Evolutionary conservation across 345 rosid genomes (phyloP).

Genomic region (Syzygium aqueum): DNA sequence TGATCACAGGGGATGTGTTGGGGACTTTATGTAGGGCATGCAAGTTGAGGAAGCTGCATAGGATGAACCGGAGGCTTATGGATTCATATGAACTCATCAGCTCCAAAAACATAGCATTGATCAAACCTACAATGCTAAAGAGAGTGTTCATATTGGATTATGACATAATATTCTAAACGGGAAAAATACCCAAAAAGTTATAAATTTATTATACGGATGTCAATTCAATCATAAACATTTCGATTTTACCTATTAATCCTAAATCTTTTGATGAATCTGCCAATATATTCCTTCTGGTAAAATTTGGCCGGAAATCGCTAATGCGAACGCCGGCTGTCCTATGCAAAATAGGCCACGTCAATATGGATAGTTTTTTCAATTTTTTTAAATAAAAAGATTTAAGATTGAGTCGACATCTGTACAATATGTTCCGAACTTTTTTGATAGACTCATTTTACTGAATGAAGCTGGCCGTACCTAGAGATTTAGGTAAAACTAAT

Average conservation of each 20-base stretch:
- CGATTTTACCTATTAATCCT: neutral
- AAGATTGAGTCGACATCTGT: neutral
- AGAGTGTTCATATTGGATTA: neutral
- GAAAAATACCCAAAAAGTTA: neutral
- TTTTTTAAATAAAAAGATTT: no score
- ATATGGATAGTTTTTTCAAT: neutral
- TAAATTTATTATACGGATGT: accelerated
- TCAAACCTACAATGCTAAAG: neutral
- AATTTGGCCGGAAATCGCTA: accelerated
- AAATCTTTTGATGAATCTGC: neutral
- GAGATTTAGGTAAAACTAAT: neutral
- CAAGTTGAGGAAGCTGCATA: neutral
- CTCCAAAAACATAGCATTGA: neutral
- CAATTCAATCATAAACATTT: accelerated
- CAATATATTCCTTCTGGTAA: accelerated
- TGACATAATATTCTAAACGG: neutral
- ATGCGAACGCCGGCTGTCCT: accelerated
- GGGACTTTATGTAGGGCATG: neutral
- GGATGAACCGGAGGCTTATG: neutral
- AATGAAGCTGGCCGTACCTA: neutral
- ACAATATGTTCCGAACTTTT: neutral
- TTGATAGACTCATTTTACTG: neutral
- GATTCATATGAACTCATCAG: neutral
- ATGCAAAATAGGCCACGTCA: accelerated
- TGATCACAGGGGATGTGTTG: neutral